These are phyloP conservation scores for Setaria italica DNA, from an alignment of 202 grass and related monocot genomes.

Conservation along the genomic window DNA sequence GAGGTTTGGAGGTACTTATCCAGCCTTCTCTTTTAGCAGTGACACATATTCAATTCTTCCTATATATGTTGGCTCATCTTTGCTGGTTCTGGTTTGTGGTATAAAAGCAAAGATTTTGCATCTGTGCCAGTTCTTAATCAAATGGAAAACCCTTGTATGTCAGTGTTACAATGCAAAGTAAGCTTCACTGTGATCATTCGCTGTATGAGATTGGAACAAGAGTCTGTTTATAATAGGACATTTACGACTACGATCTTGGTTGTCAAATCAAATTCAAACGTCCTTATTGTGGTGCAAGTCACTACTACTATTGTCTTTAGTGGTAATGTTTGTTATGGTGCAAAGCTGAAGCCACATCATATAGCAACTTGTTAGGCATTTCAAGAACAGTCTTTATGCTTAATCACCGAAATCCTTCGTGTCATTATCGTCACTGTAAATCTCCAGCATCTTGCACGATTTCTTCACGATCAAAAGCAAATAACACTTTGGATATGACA, in stretches of 20 bases:
- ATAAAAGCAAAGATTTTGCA: constrained; percentile 10
- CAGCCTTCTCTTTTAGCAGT: constrained; percentile 10
- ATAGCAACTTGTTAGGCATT: background rate
- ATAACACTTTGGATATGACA: background rate
- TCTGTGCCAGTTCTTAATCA: background rate
- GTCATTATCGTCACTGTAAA: background rate
- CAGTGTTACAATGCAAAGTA: constrained; percentile 1
- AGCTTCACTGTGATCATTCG: background rate
- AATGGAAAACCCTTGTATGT: background rate
- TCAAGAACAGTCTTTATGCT: background rate
- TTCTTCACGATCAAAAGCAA: background rate
- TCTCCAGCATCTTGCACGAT: constrained; percentile 12
- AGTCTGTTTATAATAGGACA: background rate
- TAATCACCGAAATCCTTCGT: background rate
- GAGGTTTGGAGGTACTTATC: constrained; percentile 83
- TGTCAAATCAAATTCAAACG: background rate
- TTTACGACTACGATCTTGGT: background rate
- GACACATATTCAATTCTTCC: background rate
- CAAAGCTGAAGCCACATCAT: background rate
- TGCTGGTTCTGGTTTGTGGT: background rate
- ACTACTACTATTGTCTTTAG: background rate
- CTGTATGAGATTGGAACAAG: background rate
- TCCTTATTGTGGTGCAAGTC: constrained; percentile 9
- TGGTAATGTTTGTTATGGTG: background rate
- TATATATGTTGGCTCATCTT: background rate